A percentile compares a stretch with the other conserved stretches of the same genome.
Evolutionary conservation across 306 rosid species (phyloP).

Genomic region (Ochetophila trinervis): DNA sequence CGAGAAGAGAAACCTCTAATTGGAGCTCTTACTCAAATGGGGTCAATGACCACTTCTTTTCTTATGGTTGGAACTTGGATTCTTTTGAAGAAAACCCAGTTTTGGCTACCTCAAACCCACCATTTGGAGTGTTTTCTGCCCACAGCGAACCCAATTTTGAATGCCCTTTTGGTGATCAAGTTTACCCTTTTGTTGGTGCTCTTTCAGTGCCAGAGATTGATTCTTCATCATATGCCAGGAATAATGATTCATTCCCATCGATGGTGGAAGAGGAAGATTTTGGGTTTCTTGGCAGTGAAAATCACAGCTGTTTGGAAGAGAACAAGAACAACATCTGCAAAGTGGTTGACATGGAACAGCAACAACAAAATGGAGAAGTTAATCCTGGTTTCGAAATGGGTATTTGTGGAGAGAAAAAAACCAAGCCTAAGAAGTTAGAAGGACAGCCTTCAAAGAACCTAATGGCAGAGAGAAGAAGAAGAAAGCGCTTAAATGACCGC

Average conservation of each 20-base stretch:
- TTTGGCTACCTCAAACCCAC: slow-evolving; percentile 43
- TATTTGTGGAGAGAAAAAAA: slow-evolving; percentile 49
- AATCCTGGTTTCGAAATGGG: slow-evolving; percentile 57
- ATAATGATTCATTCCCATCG: slow-evolving; percentile 38
- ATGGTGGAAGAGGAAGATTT: slow-evolving; percentile 62
- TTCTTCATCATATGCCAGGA: slow-evolving; percentile 40
- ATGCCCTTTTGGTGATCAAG: slow-evolving; percentile 38
- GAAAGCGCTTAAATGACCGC: slow-evolving; percentile 78
- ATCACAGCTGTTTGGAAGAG: slow-evolving; percentile 40
- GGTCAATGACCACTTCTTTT: slow-evolving; percentile 51
- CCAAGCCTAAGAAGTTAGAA: slow-evolving; percentile 52
- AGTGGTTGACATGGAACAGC: slow-evolving; percentile 68
- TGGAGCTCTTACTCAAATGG: slow-evolving; percentile 59
- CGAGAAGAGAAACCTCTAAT: slow-evolving; percentile 51
- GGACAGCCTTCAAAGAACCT: slow-evolving; percentile 94
- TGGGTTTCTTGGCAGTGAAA: slow-evolving; percentile 51
- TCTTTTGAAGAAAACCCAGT: slow-evolving; percentile 56
- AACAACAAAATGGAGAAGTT: slow-evolving; percentile 34
- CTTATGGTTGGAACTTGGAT: slow-evolving; percentile 60
- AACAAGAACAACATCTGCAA: slow-evolving; percentile 43
- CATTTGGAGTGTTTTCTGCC: slow-evolving; percentile 51
- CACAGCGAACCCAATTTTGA: slow-evolving; percentile 60
- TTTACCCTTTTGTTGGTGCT: slow-evolving; percentile 55
- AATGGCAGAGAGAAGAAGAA: slow-evolving; percentile 88
- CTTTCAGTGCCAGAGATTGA: slow-evolving; percentile 61